A percentile compares a stretch with the other conserved stretches of the same genome.
Conservation (phyloP, 1,284 basidiomycete species). For the Porodaedalea pini region DNA sequence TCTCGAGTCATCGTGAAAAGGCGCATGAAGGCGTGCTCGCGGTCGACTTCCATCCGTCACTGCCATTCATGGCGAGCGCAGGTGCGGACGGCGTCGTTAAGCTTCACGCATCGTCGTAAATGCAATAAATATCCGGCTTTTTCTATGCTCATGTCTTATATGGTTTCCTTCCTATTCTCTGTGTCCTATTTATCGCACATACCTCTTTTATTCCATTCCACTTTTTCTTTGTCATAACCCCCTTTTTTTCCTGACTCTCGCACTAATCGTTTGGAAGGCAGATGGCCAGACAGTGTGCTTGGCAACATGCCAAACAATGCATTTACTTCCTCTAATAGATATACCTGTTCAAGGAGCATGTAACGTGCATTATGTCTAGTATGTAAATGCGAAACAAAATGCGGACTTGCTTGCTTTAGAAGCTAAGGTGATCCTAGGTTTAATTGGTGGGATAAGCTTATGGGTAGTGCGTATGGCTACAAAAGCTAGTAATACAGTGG, state of each 20-base stretch:
- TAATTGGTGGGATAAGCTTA: background rate
- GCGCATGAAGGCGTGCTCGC: conserved; percentile 88
- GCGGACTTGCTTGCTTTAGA: conserved; percentile 2
- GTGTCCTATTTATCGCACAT: conserved; percentile 16
- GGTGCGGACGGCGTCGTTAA: conserved; percentile 95
- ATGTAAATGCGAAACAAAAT: background rate
- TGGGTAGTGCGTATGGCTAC: background rate
- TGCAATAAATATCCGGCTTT: conserved; percentile 22
- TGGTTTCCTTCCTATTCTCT: conserved; percentile 2
- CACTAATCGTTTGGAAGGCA: conserved; percentile 15
- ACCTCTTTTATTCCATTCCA: conserved; percentile 6
- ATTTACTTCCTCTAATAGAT: conserved; percentile 13
- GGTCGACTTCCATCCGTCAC: conserved; percentile 78
- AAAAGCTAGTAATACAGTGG: conserved; percentile 12
- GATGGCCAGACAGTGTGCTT: conserved; percentile 6
- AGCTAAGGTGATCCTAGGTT: background rate
- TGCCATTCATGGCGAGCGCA: conserved; percentile 88
- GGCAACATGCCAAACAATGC: conserved; percentile 12
- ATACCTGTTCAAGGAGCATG: conserved; percentile 10
- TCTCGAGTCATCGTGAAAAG: conserved; percentile 83
- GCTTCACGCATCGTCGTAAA: conserved; percentile 76
- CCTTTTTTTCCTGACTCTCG: background rate
- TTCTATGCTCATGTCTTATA: conserved; percentile 17
- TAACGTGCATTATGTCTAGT: background rate
- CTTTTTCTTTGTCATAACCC: background rate